These are phyloP conservation scores for Paraconiothyrium sp. DNA, from an alignment of 2,329 filamentous ascomycete genomes.

Conservation along the genomic window DNA sequence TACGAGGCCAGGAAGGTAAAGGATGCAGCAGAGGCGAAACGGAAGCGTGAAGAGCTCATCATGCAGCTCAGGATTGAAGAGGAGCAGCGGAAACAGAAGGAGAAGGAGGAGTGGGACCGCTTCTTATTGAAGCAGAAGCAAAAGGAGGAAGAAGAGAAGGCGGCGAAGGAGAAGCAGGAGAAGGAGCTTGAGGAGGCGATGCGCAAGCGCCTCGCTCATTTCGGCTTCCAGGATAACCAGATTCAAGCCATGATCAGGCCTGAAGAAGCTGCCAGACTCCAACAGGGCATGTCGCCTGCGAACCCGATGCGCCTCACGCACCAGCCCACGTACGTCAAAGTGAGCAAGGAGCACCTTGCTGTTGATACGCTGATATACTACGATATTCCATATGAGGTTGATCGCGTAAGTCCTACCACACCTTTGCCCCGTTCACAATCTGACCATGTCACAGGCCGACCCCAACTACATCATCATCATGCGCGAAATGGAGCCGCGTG, in stretches of 20 bases:
- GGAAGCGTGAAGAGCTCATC: constrained; percentile 48
- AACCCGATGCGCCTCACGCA: constrained; percentile 44
- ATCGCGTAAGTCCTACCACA: constrained; percentile 52
- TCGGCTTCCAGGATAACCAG: constrained; percentile 58
- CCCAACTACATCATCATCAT: constrained; percentile 60
- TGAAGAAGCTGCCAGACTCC: constrained; percentile 54
- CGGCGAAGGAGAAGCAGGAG: constrained; percentile 51
- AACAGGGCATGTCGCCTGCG: constrained; percentile 43
- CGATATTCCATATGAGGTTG: constrained; percentile 58
- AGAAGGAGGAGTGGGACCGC: constrained; percentile 54
- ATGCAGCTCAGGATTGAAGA: constrained; percentile 53
- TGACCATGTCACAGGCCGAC: constrained; percentile 47
- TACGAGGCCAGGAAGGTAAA: constrained; percentile 48
- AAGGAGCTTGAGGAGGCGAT: constrained; percentile 57
- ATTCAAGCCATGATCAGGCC: constrained; percentile 60
- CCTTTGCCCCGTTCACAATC: background rate
- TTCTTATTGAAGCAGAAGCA: constrained; percentile 53
- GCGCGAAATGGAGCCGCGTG: constrained; percentile 58
- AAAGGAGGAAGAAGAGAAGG: constrained; percentile 53
- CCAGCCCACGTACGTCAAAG: constrained; percentile 58
- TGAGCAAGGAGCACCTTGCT: constrained; percentile 56
- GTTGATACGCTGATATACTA: constrained; percentile 60
- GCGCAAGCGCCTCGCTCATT: constrained; percentile 55
- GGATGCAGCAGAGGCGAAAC: constrained; percentile 49
- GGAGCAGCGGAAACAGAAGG: constrained; percentile 52